Conservation (phyloP, 2,329 filamentous ascomycete species). For the Colletotrichum cuscutae region DNA sequence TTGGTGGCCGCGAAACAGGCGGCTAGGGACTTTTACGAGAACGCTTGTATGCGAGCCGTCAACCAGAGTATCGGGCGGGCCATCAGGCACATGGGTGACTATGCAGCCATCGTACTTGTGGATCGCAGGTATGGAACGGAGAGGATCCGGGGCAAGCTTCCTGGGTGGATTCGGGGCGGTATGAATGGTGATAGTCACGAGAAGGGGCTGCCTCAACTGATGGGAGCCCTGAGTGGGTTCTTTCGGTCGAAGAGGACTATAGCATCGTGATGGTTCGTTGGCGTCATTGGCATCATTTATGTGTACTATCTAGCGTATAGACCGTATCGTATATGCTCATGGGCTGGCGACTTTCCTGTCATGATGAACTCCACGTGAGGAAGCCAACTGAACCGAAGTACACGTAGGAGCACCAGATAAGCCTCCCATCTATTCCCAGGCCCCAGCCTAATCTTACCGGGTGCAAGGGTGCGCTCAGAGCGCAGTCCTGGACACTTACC, state of each 20-base stretch:
- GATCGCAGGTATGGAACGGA: conserved; percentile 82
- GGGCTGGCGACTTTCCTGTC: too few relatives aligned
- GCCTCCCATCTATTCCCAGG: too few relatives aligned
- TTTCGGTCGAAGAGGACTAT: conserved; percentile 62
- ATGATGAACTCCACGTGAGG: too few relatives aligned
- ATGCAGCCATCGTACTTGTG: conserved; percentile 87
- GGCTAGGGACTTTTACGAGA: conserved; percentile 87
- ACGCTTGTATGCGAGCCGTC: conserved; percentile 94
- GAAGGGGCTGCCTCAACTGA: conserved; percentile 65
- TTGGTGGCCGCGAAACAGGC: conserved; percentile 60
- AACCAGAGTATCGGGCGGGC: conserved; percentile 96
- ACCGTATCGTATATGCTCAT: too few relatives aligned
- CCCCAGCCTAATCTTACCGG: too few relatives aligned
- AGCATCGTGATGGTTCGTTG: conserved; percentile 36
- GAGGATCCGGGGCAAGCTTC: conserved; percentile 82
- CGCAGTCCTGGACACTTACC: too few relatives aligned
- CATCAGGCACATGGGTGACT: conserved; percentile 88
- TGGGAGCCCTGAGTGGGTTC: conserved; percentile 67
- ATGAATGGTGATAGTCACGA: conserved; percentile 63
- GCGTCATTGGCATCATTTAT: too few relatives aligned
- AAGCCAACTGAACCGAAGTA: too few relatives aligned
- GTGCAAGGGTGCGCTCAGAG: too few relatives aligned
- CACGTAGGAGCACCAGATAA: too few relatives aligned
- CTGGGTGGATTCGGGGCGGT: conserved; percentile 86
- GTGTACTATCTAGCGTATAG: too few relatives aligned